Evolutionary conservation across 2,329 filamentous ascomycete species (phyloP), one percentile per base, ranked within the genome.

Genomic region (Claviceps maximensis): DNA sequence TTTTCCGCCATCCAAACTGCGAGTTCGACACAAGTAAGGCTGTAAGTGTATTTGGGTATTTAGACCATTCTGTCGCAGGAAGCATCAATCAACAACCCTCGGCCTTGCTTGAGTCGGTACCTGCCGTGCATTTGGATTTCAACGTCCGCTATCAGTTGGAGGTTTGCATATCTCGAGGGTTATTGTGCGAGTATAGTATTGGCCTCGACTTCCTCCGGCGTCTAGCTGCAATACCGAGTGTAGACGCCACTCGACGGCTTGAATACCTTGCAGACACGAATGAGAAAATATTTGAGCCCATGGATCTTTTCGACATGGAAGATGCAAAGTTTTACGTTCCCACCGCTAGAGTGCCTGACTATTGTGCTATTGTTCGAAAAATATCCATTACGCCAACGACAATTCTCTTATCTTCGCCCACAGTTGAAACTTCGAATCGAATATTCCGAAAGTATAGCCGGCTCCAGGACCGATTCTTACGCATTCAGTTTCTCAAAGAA

Each of bases 401-500:
- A 2, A 78, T 97, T 13, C 83, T 87, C 59, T 85, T 87, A 57
- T 82, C 77, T 55, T 87, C 86, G 0, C 89, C 93, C 0, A 78
- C 79, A 0, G 78, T 94, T 1, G 93, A 98, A 61, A 86, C 84
- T 0, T 93, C 90, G 0, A 97, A 98, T 62, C 79, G 93, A 1
- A 83, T 98, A 1, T 75, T 95, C 42, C 81, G 93, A 17, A 77
- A 84, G 46, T 93, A 86, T 63, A 73, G 79, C 50, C 73, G 83
- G 54, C 59, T 75, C 15, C 75, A 81, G 17, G 89, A 96, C 62
- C 82, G 86, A 2, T 98, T 98, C 60, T 72, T 98, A 10, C 82
- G 91, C 3, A 83, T 97, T 3, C 87, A 90, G 57, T 97, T 98
- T 64, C 84, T 84, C 0, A 91, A 96, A 50, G 93, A 98, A 67